These are phyloP conservation scores for Metrosideros polymorpha DNA, from an alignment of 441 rosid species.

Conservation along the genomic window DNA sequence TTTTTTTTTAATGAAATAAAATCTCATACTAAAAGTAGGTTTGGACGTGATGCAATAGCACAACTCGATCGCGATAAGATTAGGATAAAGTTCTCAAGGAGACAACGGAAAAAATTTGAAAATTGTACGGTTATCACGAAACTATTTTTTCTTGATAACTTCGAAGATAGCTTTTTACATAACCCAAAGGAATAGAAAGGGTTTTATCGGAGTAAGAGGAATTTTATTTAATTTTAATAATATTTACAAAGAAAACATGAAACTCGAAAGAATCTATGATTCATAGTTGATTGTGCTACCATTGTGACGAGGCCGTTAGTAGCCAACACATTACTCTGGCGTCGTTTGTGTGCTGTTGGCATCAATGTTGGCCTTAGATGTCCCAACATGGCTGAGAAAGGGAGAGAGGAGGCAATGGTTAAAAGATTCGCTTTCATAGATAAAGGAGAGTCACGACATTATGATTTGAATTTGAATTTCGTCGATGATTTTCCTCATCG, in stretches of 20 bases:
- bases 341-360: accelerated
- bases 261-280: accelerated
- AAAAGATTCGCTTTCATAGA: accelerated
- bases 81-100: neutral
- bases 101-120: accelerated
- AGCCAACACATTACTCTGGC: accelerated
- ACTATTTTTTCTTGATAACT: neutral
- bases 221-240: neutral
- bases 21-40: neutral
- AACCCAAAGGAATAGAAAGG: neutral
- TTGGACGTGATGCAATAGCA: accelerated
- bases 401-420: accelerated
- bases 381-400: accelerated
- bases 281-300: accelerated
- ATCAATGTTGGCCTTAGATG: neutral
- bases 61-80: accelerated
- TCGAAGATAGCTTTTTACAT: accelerated
- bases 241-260: neutral
- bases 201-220: neutral
- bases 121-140: neutral
- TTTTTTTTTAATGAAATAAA: neutral
- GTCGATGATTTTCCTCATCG: accelerated
- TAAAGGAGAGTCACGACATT: accelerated
- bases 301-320: accelerated
- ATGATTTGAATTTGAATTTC: neutral